Percentiles rank a stretch among this genome's conserved stretches.
phyloP scores from a whole-genome alignment of 345 rosid genomes.

The Alliaria petiolata region DNA sequence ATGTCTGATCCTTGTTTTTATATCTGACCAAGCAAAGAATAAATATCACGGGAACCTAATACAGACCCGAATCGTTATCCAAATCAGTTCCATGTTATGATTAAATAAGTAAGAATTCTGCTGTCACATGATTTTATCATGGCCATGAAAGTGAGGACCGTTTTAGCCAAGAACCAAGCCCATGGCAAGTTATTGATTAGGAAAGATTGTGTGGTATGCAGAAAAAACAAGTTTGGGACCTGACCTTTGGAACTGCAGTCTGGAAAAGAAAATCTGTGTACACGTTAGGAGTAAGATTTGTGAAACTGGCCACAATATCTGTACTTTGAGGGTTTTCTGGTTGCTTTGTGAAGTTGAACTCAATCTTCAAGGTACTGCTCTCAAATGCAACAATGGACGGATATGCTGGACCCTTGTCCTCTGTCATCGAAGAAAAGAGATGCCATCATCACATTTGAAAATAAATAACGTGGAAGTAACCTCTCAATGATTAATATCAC shows the following conservation, averaged over 20 bases:
- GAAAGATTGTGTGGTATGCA: not conserved
- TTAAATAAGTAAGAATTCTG: not conserved
- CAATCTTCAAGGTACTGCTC: conserved; percentile 72
- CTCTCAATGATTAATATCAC: not conserved
- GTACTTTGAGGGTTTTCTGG: conserved; percentile 62
- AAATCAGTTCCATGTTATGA: not conserved
- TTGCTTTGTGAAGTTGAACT: conserved; percentile 70
- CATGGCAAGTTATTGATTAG: not conserved
- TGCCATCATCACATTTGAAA: not conserved
- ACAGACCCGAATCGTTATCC: not conserved
- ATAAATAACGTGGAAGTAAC: not conserved
- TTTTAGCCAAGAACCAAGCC: not conserved
- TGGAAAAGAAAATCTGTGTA: conserved; percentile 89
- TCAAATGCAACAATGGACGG: conserved; percentile 74
- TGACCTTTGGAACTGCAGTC: conserved; percentile 99
- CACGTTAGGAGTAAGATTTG: conserved; percentile 55
- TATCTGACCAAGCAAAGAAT: not conserved
- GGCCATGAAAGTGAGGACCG: not conserved
- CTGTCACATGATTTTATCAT: not conserved
- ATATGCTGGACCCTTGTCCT: conserved; percentile 56
- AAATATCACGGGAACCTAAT: not conserved
- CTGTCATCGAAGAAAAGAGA: conserved; percentile 39
- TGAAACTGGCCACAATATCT: conserved; percentile 60
- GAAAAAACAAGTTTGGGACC: conserved; percentile 6
- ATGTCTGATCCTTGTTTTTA: not conserved